Evolutionary conservation across 306 rosid genomes (phyloP).

Genomic region (Lithocarpus polystachyus): DNA sequence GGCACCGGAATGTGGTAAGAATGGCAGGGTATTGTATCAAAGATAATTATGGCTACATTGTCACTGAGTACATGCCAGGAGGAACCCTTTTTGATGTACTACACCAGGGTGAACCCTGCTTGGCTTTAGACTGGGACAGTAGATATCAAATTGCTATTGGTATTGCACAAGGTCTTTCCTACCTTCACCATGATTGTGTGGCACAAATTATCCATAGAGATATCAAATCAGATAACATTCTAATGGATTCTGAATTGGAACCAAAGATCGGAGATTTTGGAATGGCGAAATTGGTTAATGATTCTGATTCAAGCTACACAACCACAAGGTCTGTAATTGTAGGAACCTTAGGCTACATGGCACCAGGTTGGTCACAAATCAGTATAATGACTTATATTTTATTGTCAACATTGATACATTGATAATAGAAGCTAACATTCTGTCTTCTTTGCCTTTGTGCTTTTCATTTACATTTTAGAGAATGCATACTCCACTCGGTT

Average conservation of each 20-base stretch:
- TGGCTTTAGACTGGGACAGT: constrained; percentile 11
- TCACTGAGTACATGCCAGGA: constrained; percentile 14
- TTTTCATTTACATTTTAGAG: constrained; percentile 1
- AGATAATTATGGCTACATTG: constrained; percentile 9
- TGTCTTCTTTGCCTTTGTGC: neutral
- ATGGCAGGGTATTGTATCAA: constrained; percentile 17
- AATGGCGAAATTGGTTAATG: constrained; percentile 1
- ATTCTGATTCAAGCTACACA: constrained; percentile 11
- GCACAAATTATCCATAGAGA: constrained; percentile 18
- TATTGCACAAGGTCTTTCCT: constrained; percentile 24
- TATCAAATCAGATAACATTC: constrained; percentile 18
- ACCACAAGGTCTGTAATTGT: constrained; percentile 14
- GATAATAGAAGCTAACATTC: neutral
- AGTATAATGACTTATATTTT: neutral
- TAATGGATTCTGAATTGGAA: constrained; percentile 16
- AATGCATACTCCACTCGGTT: constrained; percentile 17
- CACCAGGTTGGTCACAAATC: constrained; percentile 14
- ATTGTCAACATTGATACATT: neutral
- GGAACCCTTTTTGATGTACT: constrained; percentile 19
- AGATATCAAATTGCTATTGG: constrained; percentile 14
- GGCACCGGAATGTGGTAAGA: constrained; percentile 20
- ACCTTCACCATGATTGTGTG: constrained; percentile 32
- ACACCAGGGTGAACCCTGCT: neutral
- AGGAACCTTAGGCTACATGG: constrained; percentile 24
- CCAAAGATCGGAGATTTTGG: constrained; percentile 29